Percentiles rank a stretch among this genome's conserved stretches.
phyloP scores from a whole-genome alignment of 768 basidiomycete species.

The Pleurotus tuoliensis region DNA sequence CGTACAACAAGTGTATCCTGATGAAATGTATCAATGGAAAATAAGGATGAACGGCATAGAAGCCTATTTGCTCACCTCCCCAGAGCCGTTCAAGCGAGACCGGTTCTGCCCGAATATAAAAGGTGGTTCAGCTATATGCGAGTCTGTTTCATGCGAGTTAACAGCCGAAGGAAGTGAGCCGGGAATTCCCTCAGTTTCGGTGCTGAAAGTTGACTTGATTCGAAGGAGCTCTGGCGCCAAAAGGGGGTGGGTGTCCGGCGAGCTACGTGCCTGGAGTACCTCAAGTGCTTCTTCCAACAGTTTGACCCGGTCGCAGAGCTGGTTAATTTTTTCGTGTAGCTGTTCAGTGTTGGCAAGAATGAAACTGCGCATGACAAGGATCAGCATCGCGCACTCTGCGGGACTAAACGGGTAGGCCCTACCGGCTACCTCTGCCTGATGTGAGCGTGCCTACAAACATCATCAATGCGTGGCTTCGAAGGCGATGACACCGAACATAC shows the following conservation, averaged over 20 bases:
- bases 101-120: background rate
- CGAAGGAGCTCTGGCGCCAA: slow-evolving; percentile 54
- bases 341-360: slow-evolving; percentile 68
- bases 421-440: slow-evolving; percentile 63
- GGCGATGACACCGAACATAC: slow-evolving; percentile 23
- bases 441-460: slow-evolving; percentile 48
- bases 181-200: slow-evolving; percentile 16
- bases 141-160: background rate
- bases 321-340: slow-evolving; percentile 58
- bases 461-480: background rate
- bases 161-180: background rate
- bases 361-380: slow-evolving; percentile 35
- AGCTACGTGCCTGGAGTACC: slow-evolving; percentile 33
- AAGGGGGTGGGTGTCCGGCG: slow-evolving; percentile 48
- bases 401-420: slow-evolving; percentile 13
- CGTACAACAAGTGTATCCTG: background rate
- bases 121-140: background rate
- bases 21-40: background rate
- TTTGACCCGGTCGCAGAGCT: slow-evolving; percentile 60
- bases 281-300: slow-evolving; percentile 61
- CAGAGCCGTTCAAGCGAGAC: background rate
- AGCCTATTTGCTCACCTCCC: background rate
- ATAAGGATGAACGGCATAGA: background rate
- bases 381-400: slow-evolving; percentile 5
- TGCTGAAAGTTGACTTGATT: slow-evolving; percentile 66